Percentiles rank a stretch among this genome's conserved stretches.
phyloP scores from a whole-genome alignment of 1,284 basidiomycete species.

The Ustilago bromivora region DNA sequence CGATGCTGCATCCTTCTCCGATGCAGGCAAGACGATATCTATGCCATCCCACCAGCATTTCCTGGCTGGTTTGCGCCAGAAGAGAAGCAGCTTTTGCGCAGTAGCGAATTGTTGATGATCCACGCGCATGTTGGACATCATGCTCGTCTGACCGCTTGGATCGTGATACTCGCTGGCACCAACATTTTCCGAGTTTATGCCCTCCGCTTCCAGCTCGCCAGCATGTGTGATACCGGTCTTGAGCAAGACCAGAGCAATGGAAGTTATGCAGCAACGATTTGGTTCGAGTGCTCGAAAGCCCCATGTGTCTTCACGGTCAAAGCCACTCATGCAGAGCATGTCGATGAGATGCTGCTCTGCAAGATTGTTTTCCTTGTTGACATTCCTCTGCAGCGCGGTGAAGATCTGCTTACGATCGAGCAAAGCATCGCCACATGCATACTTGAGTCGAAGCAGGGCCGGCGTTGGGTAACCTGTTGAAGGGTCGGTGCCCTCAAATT shows the following conservation, averaged over 20 bases:
- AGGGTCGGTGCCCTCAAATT: conserved; percentile 69
- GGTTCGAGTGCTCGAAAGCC: conserved; percentile 96
- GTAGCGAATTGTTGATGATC: conserved; percentile 95
- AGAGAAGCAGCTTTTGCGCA: conserved; percentile 94
- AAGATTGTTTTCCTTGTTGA: conserved; percentile 98
- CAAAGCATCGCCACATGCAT: conserved; percentile 80
- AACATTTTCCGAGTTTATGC: conserved; percentile 23
- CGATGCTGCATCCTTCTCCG: conserved; percentile 14
- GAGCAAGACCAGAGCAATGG: conserved; percentile 94
- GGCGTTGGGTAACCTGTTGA: conserved; percentile 80
- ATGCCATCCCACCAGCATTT: conserved; percentile 99
- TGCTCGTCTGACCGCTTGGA: conserved; percentile 63
- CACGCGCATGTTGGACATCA: conserved; percentile 72
- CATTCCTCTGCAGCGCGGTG: conserved; percentile 96
- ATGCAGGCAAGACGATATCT: conserved; percentile 80
- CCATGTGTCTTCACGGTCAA: conserved; percentile 95
- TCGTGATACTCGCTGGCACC: conserved; percentile 41
- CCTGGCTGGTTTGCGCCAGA: conserved; percentile 98
- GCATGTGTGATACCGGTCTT: conserved; percentile 93
- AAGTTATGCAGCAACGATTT: conserved; percentile 94
- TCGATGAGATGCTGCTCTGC: conserved; percentile 99
- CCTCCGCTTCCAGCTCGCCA: conserved; percentile 72
- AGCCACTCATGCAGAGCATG: conserved; percentile 99
- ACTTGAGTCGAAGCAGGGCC: conserved; percentile 73
- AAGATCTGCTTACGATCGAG: conserved; percentile 93